A percentile compares a stretch with the other conserved stretches of the same genome.
These are phyloP conservation scores for Diphasiastrum complanatum DNA, from an alignment of 83 land plant species.

Conservation along the genomic window DNA sequence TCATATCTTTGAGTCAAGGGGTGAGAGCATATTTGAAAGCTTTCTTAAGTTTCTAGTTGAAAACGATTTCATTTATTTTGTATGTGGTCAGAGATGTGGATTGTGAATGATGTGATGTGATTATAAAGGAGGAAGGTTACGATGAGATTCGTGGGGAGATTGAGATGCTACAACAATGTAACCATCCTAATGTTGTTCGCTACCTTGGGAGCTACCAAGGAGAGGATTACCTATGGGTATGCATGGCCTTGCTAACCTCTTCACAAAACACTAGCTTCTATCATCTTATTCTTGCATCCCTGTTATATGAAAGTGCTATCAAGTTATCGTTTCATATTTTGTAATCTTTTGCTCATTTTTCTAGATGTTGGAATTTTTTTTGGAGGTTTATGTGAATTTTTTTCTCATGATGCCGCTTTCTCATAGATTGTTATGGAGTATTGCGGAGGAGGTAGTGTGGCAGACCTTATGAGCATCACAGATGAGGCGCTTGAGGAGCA, in stretches of 20 bases:
- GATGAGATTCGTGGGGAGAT: conserved; percentile 98
- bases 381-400: background rate
- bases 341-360: no score
- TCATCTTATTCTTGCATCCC: no score
- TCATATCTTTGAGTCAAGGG: conserved; percentile 90
- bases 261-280: no score
- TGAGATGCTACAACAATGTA: conserved; percentile 98
- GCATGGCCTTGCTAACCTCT: no score
- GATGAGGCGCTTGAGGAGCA: conserved; percentile 87
- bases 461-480: conserved; percentile 84
- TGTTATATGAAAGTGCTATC: no score
- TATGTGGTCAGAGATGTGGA: background rate
- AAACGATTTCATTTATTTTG: background rate
- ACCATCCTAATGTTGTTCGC: conserved; percentile 99
- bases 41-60: background rate
- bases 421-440: conserved; percentile 99
- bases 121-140: conserved; percentile 99
- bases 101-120: background rate
- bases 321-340: no score
- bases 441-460: conserved; percentile 98
- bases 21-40: conserved; percentile 18
- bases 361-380: no score
- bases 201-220: conserved; percentile 97
- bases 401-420: background rate
- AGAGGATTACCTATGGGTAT: conserved; percentile 97